Conservation (phyloP, 257 asterid genomes). For the Nicotiana attenuata region DNA sequence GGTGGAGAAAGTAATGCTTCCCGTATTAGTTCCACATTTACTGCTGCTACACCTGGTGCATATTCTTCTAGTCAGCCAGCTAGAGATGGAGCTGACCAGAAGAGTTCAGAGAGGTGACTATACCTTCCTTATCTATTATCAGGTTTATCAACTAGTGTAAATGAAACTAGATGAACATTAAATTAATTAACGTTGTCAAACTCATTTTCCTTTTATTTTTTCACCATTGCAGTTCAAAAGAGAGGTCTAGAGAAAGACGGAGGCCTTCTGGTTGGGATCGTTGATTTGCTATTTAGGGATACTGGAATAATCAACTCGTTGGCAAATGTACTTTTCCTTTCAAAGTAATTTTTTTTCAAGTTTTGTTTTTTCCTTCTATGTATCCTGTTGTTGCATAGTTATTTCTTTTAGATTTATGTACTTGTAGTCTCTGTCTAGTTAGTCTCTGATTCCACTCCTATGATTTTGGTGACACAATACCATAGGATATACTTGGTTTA, state of each 20-base stretch:
- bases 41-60: conserved; percentile 34
- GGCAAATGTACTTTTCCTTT: neutral
- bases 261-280: conserved; percentile 98
- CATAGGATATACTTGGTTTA: neutral
- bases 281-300: conserved; percentile 17
- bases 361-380: neutral
- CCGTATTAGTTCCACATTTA: conserved; percentile 31
- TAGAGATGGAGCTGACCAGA: conserved; percentile 31
- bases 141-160: neutral
- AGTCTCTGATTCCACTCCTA: neutral
- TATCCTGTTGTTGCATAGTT: neutral
- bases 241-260: conserved; percentile 75
- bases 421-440: neutral
- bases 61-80: conserved; percentile 26
- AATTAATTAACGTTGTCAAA: neutral
- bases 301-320: neutral
- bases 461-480: neutral
- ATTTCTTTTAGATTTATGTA: neutral
- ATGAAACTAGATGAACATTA: neutral
- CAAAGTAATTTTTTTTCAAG: neutral
- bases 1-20: conserved; percentile 62
- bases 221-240: conserved; percentile 37
- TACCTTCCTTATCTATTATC: neutral
- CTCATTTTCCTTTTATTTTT: neutral
- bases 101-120: conserved; percentile 50